These are phyloP conservation scores for Porphyrellus cyaneotinctus DNA, from an alignment of 768 basidiomycete genomes.

Conservation along the genomic window DNA sequence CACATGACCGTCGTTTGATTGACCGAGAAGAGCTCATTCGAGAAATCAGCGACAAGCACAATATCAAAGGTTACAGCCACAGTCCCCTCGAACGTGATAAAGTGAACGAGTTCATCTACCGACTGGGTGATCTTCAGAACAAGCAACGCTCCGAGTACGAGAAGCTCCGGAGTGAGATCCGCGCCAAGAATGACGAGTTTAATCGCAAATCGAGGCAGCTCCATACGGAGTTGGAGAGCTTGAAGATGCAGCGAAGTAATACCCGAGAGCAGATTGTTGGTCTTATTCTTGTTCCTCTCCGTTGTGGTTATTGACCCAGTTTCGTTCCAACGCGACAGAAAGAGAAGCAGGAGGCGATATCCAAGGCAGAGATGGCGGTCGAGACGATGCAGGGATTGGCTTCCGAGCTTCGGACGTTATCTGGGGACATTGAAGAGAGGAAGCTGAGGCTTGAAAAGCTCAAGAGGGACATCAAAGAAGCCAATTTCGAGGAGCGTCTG, in stretches of 20 bases:
- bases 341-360: constrained; percentile 51
- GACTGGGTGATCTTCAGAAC: constrained; percentile 58
- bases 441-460: constrained; percentile 54
- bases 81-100: constrained; percentile 68
- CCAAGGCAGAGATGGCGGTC: constrained; percentile 48
- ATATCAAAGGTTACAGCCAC: constrained; percentile 70
- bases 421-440: constrained; percentile 70
- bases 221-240: constrained; percentile 49
- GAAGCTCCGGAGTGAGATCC: constrained; percentile 62
- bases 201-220: constrained; percentile 54
- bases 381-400: constrained; percentile 55
- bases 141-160: constrained; percentile 63
- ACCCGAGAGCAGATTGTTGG: constrained; percentile 58
- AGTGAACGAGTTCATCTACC: constrained; percentile 67
- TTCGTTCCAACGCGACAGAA: constrained; percentile 27
- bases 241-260: constrained; percentile 49
- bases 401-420: constrained; percentile 48
- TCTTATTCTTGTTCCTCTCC: not conserved
- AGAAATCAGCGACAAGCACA: constrained; percentile 60
- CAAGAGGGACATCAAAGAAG: constrained; percentile 51
- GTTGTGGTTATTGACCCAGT: not conserved
- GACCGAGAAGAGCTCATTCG: constrained; percentile 74
- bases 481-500: constrained; percentile 64
- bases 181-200: constrained; percentile 59
- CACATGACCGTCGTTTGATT: constrained; percentile 63